Evolutionary conservation across 1,284 basidiomycete species (phyloP).

Genomic region (Erythrobasidium hasegawianum): DNA sequence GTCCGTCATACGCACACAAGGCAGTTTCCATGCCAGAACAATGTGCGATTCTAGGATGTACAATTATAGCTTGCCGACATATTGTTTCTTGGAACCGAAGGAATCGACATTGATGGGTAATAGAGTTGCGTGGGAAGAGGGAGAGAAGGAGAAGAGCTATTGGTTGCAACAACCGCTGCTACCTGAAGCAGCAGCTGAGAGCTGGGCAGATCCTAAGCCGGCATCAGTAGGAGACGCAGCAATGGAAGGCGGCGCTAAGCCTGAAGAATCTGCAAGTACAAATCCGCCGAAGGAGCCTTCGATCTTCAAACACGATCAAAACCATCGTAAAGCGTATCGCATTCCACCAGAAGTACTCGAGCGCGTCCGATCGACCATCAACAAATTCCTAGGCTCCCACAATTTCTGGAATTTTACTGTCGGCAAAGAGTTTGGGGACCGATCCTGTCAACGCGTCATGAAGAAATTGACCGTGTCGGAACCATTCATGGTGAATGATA

Average conservation of each 20-base stretch:
- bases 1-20: constrained; percentile 82
- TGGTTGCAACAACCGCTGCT: constrained; percentile 18
- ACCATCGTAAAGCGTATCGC: constrained; percentile 61
- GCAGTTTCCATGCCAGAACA: constrained; percentile 84
- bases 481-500: constrained; percentile 77
- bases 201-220: not conserved
- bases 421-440: constrained; percentile 75
- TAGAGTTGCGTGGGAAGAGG: constrained; percentile 49
- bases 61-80: constrained; percentile 94
- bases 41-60: constrained; percentile 91
- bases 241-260: constrained; percentile 49
- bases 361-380: constrained; percentile 58
- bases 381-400: constrained; percentile 65
- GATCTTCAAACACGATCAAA: constrained; percentile 25
- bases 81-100: constrained; percentile 86
- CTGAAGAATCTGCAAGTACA: constrained; percentile 14
- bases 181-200: not conserved
- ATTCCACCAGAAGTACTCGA: constrained; percentile 58
- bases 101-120: constrained; percentile 64
- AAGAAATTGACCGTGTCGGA: constrained; percentile 75
- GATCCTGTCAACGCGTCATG: constrained; percentile 77
- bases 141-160: constrained; percentile 32
- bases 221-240: constrained; percentile 42
- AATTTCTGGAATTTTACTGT: constrained; percentile 99
- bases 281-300: not conserved